Conservation (phyloP, 1,284 basidiomycete species). For the Fomitopsis palustris region DNA sequence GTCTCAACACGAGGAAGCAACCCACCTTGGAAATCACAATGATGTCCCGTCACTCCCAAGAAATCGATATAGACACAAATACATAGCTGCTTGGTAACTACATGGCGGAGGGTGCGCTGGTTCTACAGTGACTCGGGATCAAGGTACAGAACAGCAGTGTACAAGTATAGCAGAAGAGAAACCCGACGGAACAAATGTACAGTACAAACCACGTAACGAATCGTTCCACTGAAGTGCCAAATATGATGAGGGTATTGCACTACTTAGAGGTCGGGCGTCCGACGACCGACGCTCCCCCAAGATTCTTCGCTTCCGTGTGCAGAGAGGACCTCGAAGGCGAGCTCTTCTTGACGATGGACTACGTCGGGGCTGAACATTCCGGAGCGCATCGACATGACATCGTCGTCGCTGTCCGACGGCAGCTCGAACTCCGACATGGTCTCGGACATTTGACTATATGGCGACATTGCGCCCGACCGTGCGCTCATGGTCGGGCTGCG, state of each 20-base stretch:
- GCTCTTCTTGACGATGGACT: slow-evolving; percentile 16
- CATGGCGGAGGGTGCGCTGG: background rate
- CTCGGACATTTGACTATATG: slow-evolving; percentile 17
- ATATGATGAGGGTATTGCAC: background rate
- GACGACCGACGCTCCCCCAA: slow-evolving; percentile 27
- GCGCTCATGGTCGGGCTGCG: slow-evolving; percentile 9
- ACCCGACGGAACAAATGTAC: background rate
- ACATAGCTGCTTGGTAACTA: background rate
- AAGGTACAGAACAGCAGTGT: background rate
- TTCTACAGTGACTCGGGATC: background rate
- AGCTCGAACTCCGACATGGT: slow-evolving; percentile 17
- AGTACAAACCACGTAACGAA: background rate
- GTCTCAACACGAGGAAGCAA: background rate
- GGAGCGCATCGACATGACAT: slow-evolving; percentile 24
- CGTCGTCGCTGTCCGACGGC: slow-evolving; percentile 20
- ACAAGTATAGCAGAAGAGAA: background rate
- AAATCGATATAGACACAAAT: background rate
- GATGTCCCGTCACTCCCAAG: background rate
- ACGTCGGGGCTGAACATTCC: slow-evolving; percentile 25
- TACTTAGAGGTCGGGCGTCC: slow-evolving; percentile 18
- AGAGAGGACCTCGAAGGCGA: slow-evolving; percentile 19
- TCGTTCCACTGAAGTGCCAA: background rate
- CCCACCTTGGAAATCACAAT: background rate
- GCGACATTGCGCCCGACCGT: slow-evolving; percentile 9
- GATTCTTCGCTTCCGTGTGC: slow-evolving; percentile 19